These are phyloP conservation scores for Vicia faba DNA, from an alignment of 306 rosid species.

Conservation along the genomic window DNA sequence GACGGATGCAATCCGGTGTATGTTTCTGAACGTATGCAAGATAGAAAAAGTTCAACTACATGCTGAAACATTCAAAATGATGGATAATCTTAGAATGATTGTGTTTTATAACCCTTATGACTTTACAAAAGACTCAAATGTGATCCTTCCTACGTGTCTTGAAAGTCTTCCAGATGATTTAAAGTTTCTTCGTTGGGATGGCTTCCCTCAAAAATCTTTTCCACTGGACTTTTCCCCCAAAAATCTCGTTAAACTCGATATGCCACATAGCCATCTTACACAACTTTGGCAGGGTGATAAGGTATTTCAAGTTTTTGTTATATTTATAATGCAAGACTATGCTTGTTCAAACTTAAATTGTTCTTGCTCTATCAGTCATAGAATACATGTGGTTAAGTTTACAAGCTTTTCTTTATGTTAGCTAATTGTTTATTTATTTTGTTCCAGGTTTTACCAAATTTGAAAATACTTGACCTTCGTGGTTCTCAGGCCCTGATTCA, in stretches of 20 bases:
- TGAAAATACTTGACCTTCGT: constrained; percentile 35
- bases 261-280: neutral
- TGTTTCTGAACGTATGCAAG: neutral
- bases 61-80: neutral
- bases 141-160: neutral
- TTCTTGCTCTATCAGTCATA: neutral
- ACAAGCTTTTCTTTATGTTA: neutral
- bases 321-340: too few relatives aligned
- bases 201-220: neutral
- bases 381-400: neutral
- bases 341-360: too few relatives aligned
- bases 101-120: neutral
- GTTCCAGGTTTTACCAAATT: constrained; percentile 28
- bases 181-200: neutral
- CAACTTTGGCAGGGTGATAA: neutral
- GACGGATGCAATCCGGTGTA: neutral
- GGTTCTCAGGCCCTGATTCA: neutral
- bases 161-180: neutral
- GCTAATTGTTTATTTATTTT: neutral
- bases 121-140: neutral
- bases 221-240: neutral
- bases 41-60: neutral
- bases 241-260: neutral
- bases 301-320: neutral
- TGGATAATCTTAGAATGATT: neutral